Evolutionary conservation across 2,329 filamentous ascomycete species (phyloP).

Genomic region (Aspergillus tanneri): DNA sequence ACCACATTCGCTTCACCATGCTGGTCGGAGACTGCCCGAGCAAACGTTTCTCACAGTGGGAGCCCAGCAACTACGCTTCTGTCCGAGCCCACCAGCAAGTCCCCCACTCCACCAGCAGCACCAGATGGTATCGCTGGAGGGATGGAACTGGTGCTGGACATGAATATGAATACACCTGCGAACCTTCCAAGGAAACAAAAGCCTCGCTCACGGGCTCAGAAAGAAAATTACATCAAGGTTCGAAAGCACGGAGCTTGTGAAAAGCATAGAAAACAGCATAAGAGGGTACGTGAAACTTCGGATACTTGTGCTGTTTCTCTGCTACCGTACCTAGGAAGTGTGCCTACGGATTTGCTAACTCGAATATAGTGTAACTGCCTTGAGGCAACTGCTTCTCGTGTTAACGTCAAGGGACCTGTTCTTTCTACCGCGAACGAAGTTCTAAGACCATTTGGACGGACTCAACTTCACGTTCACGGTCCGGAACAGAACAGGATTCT

Average conservation of each 20-base stretch:
- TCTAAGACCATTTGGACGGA: slow-evolving; percentile 6
- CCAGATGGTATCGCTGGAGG: slow-evolving; percentile 23
- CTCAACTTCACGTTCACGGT: slow-evolving; percentile 1
- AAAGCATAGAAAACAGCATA: slow-evolving; percentile 46
- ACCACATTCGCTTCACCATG: slow-evolving; percentile 34
- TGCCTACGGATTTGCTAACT: slow-evolving; percentile 15
- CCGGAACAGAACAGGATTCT: neutral
- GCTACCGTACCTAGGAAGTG: neutral
- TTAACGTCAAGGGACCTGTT: slow-evolving; percentile 20
- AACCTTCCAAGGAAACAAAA: slow-evolving; percentile 45
- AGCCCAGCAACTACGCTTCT: slow-evolving; percentile 24
- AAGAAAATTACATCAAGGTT: slow-evolving; percentile 45
- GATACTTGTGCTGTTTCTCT: too few species aligned
- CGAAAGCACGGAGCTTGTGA: slow-evolving; percentile 45
- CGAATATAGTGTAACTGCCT: slow-evolving; percentile 40
- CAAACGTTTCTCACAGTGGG: slow-evolving; percentile 22
- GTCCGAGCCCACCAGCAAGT: slow-evolving; percentile 13
- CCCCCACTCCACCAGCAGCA: slow-evolving; percentile 17
- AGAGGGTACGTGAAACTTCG: slow-evolving; percentile 43
- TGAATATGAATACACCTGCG: slow-evolving; percentile 46
- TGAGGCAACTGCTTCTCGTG: slow-evolving; percentile 32
- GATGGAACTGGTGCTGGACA: slow-evolving; percentile 42
- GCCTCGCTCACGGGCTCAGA: slow-evolving; percentile 42
- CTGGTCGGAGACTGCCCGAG: slow-evolving; percentile 32
- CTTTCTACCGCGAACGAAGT: slow-evolving; percentile 2